These are phyloP conservation scores for Scedosporium apiospermum DNA, from an alignment of 2,329 filamentous ascomycete genomes.

Conservation along the genomic window DNA sequence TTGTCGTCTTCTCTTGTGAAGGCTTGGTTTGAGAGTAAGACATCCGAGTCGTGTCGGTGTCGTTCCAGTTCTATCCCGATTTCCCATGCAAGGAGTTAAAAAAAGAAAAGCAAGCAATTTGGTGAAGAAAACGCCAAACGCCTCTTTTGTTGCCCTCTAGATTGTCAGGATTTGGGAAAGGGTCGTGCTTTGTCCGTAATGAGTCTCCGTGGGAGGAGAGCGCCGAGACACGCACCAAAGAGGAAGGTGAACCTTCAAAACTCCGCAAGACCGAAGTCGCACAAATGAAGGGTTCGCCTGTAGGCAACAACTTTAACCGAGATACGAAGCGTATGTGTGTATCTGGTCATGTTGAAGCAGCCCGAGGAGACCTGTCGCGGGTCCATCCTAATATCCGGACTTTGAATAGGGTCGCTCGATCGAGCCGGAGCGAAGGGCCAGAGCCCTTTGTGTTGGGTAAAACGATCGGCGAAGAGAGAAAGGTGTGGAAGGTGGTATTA, in stretches of 20 bases:
- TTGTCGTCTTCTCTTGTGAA: too few relatives aligned
- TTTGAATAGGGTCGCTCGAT: background rate
- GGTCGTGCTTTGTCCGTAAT: background rate
- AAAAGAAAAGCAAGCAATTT: background rate
- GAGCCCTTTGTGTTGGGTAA: background rate
- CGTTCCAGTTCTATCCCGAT: too few relatives aligned
- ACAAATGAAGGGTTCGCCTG: background rate
- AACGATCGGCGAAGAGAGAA: background rate
- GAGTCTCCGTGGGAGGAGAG: background rate
- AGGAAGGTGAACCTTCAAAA: background rate
- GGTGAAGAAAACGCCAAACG: background rate
- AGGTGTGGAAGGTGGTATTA: background rate
- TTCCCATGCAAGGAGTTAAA: background rate
- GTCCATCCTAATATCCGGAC: background rate
- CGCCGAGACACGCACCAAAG: background rate
- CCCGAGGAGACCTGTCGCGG: background rate
- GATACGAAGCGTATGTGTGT: background rate
- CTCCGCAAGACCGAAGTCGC: background rate
- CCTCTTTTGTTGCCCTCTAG: background rate
- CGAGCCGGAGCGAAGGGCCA: background rate
- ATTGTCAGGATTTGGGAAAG: background rate
- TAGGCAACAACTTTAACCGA: background rate
- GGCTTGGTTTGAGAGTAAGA: too few relatives aligned
- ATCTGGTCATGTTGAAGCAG: background rate
- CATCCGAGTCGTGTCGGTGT: too few relatives aligned